phyloP scores from a whole-genome alignment of 176 grass and related monocot genomes.

The Avena insularis region DNA sequence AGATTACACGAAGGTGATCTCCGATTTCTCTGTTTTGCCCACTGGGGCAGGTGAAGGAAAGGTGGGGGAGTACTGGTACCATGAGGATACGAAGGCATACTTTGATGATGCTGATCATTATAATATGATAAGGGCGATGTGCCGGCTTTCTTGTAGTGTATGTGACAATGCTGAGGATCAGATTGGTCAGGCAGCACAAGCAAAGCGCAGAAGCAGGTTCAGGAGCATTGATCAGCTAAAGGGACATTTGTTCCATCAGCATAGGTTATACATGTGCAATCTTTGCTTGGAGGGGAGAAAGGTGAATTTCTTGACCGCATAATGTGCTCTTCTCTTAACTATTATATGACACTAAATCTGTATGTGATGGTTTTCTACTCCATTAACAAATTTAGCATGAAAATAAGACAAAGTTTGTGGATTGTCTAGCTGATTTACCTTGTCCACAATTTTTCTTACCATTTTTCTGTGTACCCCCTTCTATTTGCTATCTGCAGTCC shows the following conservation, averaged over 20 bases:
- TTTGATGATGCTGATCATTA: constrained; percentile 91
- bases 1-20: constrained; percentile 84
- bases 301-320: constrained; percentile 49
- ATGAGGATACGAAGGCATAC: constrained; percentile 86
- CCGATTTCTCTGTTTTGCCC: constrained; percentile 77
- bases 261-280: constrained; percentile 80
- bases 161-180: constrained; percentile 78
- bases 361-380: not conserved
- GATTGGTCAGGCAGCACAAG: constrained; percentile 51
- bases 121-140: constrained; percentile 94
- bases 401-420: not conserved
- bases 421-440: constrained; percentile 26
- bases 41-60: constrained; percentile 59
- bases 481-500: not conserved
- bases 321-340: constrained; percentile 14
- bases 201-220: constrained; percentile 75
- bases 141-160: constrained; percentile 90
- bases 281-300: constrained; percentile 97
- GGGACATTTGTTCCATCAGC: constrained; percentile 82
- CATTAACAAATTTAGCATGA: constrained; percentile 5
- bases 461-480: not conserved
- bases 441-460: not conserved
- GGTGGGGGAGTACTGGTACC: constrained; percentile 84
- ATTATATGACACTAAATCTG: not conserved
- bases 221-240: constrained; percentile 93